Base-by-base conservation (phyloP, 2,329 filamentous ascomycete species). In the Aspergillus sp. region DNA sequence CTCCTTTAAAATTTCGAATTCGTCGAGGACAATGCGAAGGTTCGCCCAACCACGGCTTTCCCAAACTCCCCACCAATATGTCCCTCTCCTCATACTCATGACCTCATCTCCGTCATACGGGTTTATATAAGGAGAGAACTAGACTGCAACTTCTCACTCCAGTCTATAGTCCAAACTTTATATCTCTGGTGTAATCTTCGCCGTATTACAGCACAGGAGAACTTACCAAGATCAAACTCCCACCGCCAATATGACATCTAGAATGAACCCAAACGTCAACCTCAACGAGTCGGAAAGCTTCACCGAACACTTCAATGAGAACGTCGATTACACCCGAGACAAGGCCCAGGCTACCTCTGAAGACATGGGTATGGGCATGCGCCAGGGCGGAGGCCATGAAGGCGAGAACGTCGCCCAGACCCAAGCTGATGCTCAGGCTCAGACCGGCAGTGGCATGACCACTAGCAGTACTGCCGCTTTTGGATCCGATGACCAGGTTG, bases 241-340 rank as follows among this genome's bases (percentile, higher is more conserved):
- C 9, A 11, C 9, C 3, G 11, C 20, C 22, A 38, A 20, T 34
- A 48, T 55, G 36, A 34, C 45, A 17, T 55, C 53, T 32, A 47
- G 45, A 42, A 52, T 39, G 34, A 48, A 47, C 42, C 32, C 42
- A 39, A 45, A 47, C 42, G 4, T 41, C 9, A 43, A 53, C 50
- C 20, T 34, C 26, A 36, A 57, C 38, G 13, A 50, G 7, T 34
- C 53, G 9, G 39, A 26, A n/a, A 26, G 50, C 24, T 57, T 53
- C 45, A 53, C 55, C 43, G 36, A 53, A 9, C 49, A 43, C 20
- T 57, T 57, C 49, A 57, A 53, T 39, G 36, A 48, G 17, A 54
- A 57, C 17, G 55, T 44, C 26, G 48, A 53, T 11, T 57, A 57
- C 30, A 53, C 55, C n/a, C 43, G 43, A 7, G 24, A 42, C 34